Evolutionary conservation across 768 basidiomycete species (phyloP).

Genomic region (Coprinopsis sp.): DNA sequence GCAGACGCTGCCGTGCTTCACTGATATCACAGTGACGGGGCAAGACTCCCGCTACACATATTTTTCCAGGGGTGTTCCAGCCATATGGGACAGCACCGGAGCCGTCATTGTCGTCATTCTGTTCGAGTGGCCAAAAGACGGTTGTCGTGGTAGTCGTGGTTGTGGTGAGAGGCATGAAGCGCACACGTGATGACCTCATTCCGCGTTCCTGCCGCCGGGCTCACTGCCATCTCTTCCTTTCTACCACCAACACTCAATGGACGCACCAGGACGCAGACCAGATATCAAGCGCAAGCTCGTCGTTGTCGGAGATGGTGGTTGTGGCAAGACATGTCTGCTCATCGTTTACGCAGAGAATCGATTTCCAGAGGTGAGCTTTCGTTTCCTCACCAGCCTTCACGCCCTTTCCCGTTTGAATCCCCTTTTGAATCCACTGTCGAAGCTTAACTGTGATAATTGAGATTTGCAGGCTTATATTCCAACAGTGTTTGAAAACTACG

Average conservation of each 20-base stretch:
- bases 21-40: slow-evolving; percentile 12
- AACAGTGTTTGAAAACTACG: slow-evolving; percentile 93
- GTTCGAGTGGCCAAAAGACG: slow-evolving; percentile 58
- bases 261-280: slow-evolving; percentile 41
- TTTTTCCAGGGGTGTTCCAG: slow-evolving; percentile 42
- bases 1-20: background rate
- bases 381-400: no score
- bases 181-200: slow-evolving; percentile 24
- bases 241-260: background rate
- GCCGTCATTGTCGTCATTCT: slow-evolving; percentile 36
- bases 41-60: slow-evolving; percentile 50
- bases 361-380: slow-evolving; percentile 90
- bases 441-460: slow-evolving; percentile 7
- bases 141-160: slow-evolving; percentile 25
- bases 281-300: slow-evolving; percentile 86
- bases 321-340: slow-evolving; percentile 91
- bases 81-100: slow-evolving; percentile 59
- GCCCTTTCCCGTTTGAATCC: no score
- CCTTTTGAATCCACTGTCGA: background rate
- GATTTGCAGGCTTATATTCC: slow-evolving; percentile 76
- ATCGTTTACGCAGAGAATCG: slow-evolving; percentile 97
- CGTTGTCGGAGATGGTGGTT: slow-evolving; percentile 85
- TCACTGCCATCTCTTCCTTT: background rate
- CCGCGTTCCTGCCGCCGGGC: background rate
- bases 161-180: slow-evolving; percentile 15